Evolutionary conservation across 176 grass and related monocot species (phyloP).

Genomic region (Oryza officinalis): DNA sequence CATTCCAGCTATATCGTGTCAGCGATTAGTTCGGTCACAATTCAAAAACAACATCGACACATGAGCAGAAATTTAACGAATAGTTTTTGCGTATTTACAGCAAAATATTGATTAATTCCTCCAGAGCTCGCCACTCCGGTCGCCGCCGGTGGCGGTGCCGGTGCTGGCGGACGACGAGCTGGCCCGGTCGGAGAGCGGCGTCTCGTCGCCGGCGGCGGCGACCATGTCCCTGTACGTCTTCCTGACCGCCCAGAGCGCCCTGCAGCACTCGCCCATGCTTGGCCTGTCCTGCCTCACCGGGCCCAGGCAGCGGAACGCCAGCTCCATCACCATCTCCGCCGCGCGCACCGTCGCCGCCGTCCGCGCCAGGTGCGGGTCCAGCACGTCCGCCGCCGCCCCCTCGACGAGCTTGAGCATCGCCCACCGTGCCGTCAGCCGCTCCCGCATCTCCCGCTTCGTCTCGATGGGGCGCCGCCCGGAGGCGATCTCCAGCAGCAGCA

Average conservation of each 20-base stretch:
- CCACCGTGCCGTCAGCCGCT: conserved; percentile 72
- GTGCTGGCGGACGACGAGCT: conserved; percentile 10
- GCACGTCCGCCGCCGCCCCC: conserved; percentile 52
- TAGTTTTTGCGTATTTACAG: not conserved
- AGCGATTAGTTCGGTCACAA: not conserved
- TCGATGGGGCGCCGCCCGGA: conserved; percentile 75
- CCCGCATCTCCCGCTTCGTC: conserved; percentile 56
- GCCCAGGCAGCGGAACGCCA: conserved; percentile 65
- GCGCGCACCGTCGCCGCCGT: conserved; percentile 36
- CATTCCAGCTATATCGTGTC: not conserved
- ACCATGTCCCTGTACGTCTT: conserved; percentile 67
- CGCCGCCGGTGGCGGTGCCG: not conserved
- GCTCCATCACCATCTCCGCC: conserved; percentile 65
- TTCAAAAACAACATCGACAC: not conserved
- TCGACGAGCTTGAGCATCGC: conserved; percentile 54
- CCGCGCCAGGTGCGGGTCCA: conserved; percentile 58
- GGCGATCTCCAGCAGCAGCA: conserved; percentile 75
- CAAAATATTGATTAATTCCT: not conserved
- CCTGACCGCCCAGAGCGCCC: conserved; percentile 71
- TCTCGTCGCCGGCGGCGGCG: not conserved
- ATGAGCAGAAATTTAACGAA: not conserved
- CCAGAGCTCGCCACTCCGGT: conserved; percentile 31
- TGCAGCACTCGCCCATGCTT: conserved; percentile 67
- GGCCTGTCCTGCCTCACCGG: conserved; percentile 55
- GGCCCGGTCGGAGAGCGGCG: conserved; percentile 19